A percentile compares a stretch with the other conserved stretches of the same genome.
Evolutionary conservation across 1,284 basidiomycete genomes (phyloP).

Genomic region (Bjerkandera adusta): DNA sequence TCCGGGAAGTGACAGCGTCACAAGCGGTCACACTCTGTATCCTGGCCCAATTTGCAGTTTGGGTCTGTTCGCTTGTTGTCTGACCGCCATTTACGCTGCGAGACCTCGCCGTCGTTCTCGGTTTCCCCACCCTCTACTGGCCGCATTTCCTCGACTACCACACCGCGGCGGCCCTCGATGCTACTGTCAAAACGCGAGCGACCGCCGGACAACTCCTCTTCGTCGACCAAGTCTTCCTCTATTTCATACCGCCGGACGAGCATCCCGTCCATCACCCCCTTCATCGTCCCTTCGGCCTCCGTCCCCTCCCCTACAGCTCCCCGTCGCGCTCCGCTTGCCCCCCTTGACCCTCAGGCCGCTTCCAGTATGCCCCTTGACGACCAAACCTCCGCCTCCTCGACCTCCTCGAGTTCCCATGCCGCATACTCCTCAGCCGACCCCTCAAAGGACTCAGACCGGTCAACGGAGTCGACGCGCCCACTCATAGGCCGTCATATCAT

Average conservation of each 20-base stretch:
- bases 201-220: slow-evolving; percentile 13
- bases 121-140: background rate
- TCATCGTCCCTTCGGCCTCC: no score
- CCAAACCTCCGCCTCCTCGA: slow-evolving; percentile 26
- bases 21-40: background rate
- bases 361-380: slow-evolving; percentile 23
- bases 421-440: slow-evolving; percentile 25
- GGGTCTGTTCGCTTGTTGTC: slow-evolving; percentile 10
- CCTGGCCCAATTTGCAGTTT: no score
- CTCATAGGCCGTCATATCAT: slow-evolving; percentile 27
- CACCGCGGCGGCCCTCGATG: slow-evolving; percentile 16
- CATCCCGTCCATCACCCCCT: slow-evolving; percentile 19
- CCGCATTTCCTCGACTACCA: background rate
- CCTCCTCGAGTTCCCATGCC: slow-evolving; percentile 19
- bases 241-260: slow-evolving; percentile 21
- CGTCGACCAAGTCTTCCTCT: slow-evolving; percentile 16
- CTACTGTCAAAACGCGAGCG: slow-evolving; percentile 17
- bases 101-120: background rate
- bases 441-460: slow-evolving; percentile 21
- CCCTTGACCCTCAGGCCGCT: slow-evolving; percentile 28
- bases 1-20: slow-evolving; percentile 9
- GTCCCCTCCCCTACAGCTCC: slow-evolving; percentile 11
- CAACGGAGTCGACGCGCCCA: slow-evolving; percentile 23
- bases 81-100: no score
- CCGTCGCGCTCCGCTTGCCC: slow-evolving; percentile 28